Evolutionary conservation across 2,329 filamentous ascomycete genomes (phyloP).

Genomic region (Colletotrichum lini): DNA sequence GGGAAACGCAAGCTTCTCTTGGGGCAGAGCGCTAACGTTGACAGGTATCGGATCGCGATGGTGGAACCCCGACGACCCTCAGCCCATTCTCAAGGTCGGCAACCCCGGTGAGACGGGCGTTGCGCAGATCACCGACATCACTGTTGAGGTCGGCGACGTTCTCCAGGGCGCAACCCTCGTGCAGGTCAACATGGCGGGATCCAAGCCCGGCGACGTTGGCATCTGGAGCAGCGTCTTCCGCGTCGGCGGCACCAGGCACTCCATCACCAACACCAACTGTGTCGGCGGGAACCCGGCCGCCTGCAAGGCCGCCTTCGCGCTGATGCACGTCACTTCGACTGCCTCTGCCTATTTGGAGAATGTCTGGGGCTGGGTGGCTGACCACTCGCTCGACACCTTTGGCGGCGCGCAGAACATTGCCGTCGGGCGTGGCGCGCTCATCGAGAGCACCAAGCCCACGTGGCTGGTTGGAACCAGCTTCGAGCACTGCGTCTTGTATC

Average conservation of each 20-base stretch:
- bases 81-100: constrained; percentile 66
- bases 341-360: constrained; percentile 69
- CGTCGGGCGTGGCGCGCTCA: constrained; percentile 62
- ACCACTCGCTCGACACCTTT: constrained; percentile 66
- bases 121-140: constrained; percentile 66
- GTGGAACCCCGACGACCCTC: constrained; percentile 58
- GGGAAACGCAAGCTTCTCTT: background rate
- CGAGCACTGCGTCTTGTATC: constrained; percentile 67
- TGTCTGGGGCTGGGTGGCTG: constrained; percentile 63
- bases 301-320: constrained; percentile 63
- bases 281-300: constrained; percentile 48
- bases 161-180: constrained; percentile 58
- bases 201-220: constrained; percentile 63
- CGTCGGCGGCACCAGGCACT: constrained; percentile 61
- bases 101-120: constrained; percentile 62
- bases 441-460: constrained; percentile 62
- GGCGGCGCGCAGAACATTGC: constrained; percentile 56
- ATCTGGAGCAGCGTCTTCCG: constrained; percentile 63
- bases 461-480: constrained; percentile 68
- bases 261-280: constrained; percentile 56
- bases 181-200: constrained; percentile 65
- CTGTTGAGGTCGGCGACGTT: constrained; percentile 64
- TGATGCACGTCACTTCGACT: constrained; percentile 63
- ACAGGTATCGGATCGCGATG: constrained; percentile 61
- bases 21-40: background rate